Percentiles rank a stretch among this genome's conserved stretches.
Evolutionary conservation across 2,329 filamentous ascomycete genomes (phyloP).

Genomic region (Phyllosticta citrichinensis): DNA sequence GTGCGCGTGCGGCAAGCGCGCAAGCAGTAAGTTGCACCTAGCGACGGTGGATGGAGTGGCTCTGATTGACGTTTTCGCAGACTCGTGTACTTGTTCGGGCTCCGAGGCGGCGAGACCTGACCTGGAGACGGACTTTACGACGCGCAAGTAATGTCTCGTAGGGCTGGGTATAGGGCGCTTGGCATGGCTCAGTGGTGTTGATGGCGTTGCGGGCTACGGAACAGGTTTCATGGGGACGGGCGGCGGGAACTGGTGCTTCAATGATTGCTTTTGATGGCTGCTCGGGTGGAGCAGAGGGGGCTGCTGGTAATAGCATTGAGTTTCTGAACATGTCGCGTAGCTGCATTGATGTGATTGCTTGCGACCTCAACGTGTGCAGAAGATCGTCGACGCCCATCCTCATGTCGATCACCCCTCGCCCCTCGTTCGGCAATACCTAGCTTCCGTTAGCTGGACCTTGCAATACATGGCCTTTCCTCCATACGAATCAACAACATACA

Average conservation of each 20-base stretch:
- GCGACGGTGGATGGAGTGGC: neutral
- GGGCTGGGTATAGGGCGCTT: neutral
- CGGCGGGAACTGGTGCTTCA: neutral
- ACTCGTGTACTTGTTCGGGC: constrained; percentile 72
- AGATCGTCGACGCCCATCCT: neutral
- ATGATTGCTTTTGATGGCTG: neutral
- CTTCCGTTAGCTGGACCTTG: neutral
- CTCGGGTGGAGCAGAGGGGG: no score
- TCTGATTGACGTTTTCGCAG: constrained; percentile 14
- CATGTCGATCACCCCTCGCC: neutral
- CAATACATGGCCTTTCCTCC: neutral
- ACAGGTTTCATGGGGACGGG: neutral
- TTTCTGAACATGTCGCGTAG: no score
- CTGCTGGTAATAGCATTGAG: neutral
- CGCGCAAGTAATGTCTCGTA: constrained; percentile 37
- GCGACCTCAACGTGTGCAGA: neutral
- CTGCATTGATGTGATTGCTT: neutral
- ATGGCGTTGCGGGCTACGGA: neutral
- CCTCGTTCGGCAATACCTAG: neutral
- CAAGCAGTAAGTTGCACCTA: constrained; percentile 47
- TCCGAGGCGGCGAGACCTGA: constrained; percentile 47
- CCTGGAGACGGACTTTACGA: constrained; percentile 82
- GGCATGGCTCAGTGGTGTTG: neutral
- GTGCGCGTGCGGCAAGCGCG: constrained; percentile 69
- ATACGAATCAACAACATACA: neutral